Conservation (phyloP, 352 stramenopile species). For the Thraustochytrium sp. region DNA sequence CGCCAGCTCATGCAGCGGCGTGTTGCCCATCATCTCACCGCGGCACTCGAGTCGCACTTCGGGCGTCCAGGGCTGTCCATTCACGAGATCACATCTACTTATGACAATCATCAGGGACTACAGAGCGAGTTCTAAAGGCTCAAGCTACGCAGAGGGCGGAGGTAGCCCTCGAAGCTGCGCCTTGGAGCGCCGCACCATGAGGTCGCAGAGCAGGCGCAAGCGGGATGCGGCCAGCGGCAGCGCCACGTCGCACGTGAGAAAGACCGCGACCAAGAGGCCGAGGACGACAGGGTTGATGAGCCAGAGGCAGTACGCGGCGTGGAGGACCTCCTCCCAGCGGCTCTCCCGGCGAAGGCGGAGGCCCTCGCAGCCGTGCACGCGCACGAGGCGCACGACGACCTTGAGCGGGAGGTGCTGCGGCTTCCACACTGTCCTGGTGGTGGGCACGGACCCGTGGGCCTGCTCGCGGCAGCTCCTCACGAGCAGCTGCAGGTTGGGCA, state of each 20-base stretch:
- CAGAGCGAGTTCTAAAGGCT: too few species aligned
- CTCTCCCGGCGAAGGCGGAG: neutral
- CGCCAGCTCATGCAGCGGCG: too few species aligned
- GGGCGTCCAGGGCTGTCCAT: too few species aligned
- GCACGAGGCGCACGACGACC: neutral
- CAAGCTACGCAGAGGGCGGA: too few species aligned
- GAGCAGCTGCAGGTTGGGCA: neutral
- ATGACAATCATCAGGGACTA: too few species aligned
- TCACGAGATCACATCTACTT: too few species aligned
- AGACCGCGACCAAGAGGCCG: neutral
- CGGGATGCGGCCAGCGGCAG: neutral
- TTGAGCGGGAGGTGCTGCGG: neutral
- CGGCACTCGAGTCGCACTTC: too few species aligned
- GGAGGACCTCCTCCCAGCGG: neutral
- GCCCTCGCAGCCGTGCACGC: neutral
- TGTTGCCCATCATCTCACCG: too few species aligned
- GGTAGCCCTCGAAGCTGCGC: too few species aligned
- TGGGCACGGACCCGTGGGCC: neutral
- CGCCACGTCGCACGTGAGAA: constrained; percentile 5
- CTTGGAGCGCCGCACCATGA: too few species aligned
- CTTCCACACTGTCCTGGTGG: neutral
- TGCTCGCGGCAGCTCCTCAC: neutral
- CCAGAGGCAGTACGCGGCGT: neutral
- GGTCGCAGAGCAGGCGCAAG: too few species aligned
- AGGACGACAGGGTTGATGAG: constrained; percentile 3